Evolutionary conservation across 2,329 filamentous ascomycete species (phyloP).

Genomic region (Cytospora paraplurivora): DNA sequence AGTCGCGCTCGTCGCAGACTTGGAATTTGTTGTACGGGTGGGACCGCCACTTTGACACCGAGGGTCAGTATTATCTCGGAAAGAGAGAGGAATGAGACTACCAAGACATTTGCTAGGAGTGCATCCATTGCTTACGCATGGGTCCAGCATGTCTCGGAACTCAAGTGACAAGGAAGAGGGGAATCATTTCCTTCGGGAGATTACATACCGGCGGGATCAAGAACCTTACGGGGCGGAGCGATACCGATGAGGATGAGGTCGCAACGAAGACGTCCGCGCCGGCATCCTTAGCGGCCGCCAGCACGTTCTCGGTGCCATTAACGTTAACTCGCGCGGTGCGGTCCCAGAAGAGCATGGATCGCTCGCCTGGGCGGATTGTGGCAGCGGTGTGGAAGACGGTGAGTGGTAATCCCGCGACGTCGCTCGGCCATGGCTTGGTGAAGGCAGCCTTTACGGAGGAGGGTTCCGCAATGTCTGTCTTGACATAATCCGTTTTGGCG

Average conservation of each 20-base stretch:
- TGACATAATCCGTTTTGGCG: conserved; percentile 42
- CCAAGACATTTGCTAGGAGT: too few relatives aligned
- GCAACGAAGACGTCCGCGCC: conserved; percentile 54
- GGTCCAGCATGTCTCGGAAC: too few relatives aligned
- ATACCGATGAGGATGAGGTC: conserved; percentile 55
- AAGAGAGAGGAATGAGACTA: too few relatives aligned
- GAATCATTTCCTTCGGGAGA: too few relatives aligned
- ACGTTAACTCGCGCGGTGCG: conserved; percentile 53
- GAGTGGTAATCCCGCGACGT: conserved; percentile 44
- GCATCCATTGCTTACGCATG: too few relatives aligned
- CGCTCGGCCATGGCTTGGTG: conserved; percentile 44
- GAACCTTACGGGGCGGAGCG: conserved; percentile 44
- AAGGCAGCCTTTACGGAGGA: conserved; percentile 45
- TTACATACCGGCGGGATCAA: conserved; percentile 41
- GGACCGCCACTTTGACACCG: conserved; percentile 39
- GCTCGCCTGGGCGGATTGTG: conserved; percentile 53
- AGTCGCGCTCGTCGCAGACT: conserved; percentile 48
- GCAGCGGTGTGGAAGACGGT: conserved; percentile 58
- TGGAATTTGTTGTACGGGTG: conserved; percentile 47
- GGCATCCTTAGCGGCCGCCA: conserved; percentile 48
- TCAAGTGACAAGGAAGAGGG: too few relatives aligned
- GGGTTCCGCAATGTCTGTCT: conserved; percentile 48
- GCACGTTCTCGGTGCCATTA: conserved; percentile 50
- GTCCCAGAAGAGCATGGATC: conserved; percentile 47
- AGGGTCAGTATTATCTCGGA: too few relatives aligned